phyloP scores from a whole-genome alignment of 768 basidiomycete genomes.

The Lanmaoa rubissima region DNA sequence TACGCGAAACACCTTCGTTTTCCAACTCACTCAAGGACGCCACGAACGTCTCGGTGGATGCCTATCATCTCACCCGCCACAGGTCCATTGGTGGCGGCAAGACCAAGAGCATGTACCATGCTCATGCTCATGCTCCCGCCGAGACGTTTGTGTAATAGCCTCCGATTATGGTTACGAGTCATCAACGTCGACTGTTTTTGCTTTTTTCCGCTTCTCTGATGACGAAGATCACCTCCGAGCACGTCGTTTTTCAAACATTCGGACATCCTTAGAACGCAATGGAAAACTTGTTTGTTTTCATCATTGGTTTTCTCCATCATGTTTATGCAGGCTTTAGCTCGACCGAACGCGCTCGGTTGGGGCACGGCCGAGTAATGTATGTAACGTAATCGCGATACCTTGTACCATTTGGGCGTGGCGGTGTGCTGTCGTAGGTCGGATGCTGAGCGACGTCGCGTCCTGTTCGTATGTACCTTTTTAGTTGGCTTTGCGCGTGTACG shows the following conservation, averaged over 20 bases:
- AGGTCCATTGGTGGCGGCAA: conserved; percentile 14
- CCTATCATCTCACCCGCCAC: conserved; percentile 21
- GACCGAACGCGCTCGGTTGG: conserved; percentile 6
- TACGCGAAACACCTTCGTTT: conserved; percentile 14
- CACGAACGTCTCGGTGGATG: conserved; percentile 24
- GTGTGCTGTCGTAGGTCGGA: not conserved
- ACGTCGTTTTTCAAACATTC: not conserved
- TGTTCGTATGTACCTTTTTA: conserved; percentile 10
- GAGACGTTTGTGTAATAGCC: conserved; percentile 18
- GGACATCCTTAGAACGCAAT: conserved; percentile 21
- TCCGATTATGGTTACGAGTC: not conserved
- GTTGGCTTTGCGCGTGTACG: conserved; percentile 9
- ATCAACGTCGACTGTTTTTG: not conserved
- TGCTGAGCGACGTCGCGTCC: not conserved
- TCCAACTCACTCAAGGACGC: conserved; percentile 29
- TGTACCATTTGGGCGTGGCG: conserved; percentile 1
- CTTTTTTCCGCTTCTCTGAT: not conserved
- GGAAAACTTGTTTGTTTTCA: not conserved
- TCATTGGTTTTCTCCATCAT: not conserved
- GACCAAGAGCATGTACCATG: conserved; percentile 13
- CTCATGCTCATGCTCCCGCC: conserved; percentile 4
- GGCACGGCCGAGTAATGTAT: conserved; percentile 12
- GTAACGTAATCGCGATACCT: conserved; percentile 26
- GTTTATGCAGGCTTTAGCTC: conserved; percentile 12
- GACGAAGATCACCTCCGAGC: not conserved